Conservation (phyloP, 2,329 filamentous ascomycete genomes). For the Fonsecaea nubica region DNA sequence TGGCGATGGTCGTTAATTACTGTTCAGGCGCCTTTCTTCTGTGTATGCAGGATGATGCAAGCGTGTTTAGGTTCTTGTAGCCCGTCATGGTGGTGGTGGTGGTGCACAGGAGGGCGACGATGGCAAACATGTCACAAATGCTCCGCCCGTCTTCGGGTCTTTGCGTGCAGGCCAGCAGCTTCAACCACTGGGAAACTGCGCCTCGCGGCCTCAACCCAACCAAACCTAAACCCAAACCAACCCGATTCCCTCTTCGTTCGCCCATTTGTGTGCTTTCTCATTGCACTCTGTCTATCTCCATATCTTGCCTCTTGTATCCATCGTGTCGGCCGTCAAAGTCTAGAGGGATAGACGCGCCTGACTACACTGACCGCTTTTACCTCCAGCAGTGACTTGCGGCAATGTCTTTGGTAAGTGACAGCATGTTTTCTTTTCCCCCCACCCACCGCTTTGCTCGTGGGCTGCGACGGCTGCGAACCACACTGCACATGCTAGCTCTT, state of each 20-base stretch:
- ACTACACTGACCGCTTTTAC: constrained; percentile 7
- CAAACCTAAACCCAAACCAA: constrained; percentile 8
- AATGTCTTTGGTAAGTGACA: constrained; percentile 35
- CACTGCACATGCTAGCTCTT: constrained; percentile 36
- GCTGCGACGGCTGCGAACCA: constrained; percentile 7
- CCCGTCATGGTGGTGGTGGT: background rate
- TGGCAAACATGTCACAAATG: background rate
- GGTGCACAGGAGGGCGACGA: background rate
- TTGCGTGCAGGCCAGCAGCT: background rate
- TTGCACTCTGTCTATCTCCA: constrained; percentile 16
- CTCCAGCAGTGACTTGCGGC: constrained; percentile 15
- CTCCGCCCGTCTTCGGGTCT: constrained; percentile 4
- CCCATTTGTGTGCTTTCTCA: constrained; percentile 1
- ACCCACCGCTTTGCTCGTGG: constrained; percentile 27
- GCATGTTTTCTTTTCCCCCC: constrained; percentile 24
- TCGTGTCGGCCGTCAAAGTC: constrained; percentile 19
- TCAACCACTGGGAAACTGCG: constrained; percentile 3
- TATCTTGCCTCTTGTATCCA: constrained; percentile 25
- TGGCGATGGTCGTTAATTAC: background rate
- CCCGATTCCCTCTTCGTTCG: background rate
- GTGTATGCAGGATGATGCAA: constrained; percentile 5
- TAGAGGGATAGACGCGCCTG: constrained; percentile 21
- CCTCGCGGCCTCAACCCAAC: background rate
- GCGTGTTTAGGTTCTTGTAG: background rate
- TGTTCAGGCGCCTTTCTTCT: background rate